A percentile compares a stretch with the other conserved stretches of the same genome.
These are phyloP conservation scores for Mucor circinelloides DNA, from an alignment of 371 early-diverging fungal genomes.

Conservation along the genomic window DNA sequence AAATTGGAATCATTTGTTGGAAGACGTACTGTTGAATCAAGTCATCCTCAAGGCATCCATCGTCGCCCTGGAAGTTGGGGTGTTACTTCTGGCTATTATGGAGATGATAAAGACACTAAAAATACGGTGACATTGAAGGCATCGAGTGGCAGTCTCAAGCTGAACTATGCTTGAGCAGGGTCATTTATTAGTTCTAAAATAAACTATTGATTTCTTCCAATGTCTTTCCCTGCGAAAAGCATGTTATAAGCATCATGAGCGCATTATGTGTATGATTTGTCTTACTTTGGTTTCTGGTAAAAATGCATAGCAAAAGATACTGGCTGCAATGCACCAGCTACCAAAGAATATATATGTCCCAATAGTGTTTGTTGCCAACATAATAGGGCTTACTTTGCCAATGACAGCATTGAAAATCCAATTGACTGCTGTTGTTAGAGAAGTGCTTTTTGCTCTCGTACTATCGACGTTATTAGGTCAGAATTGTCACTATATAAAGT, in stretches of 20 bases:
- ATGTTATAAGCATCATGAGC: not conserved
- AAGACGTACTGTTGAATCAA: constrained; percentile 2
- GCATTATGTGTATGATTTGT: not conserved
- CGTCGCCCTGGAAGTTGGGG: not conserved
- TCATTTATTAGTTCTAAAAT: constrained; percentile 6
- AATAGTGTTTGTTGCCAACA: constrained; percentile 32
- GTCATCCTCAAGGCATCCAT: constrained; percentile 6
- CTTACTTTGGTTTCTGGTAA: constrained; percentile 39
- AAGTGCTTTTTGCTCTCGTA: constrained; percentile 20
- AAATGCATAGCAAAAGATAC: constrained; percentile 22
- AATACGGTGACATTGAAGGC: constrained; percentile 1
- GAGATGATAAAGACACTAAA: not conserved
- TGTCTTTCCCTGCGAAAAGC: constrained; percentile 20
- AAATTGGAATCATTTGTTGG: not conserved
- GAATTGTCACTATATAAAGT: not conserved
- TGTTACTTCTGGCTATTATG: constrained; percentile 5
- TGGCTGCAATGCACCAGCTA: constrained; percentile 24
- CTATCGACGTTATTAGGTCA: not conserved
- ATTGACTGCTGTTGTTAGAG: constrained; percentile 53
- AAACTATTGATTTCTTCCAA: constrained; percentile 33
- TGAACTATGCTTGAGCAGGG: not conserved
- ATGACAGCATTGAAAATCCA: constrained; percentile 50
- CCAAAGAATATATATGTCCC: constrained; percentile 53
- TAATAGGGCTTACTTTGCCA: constrained; percentile 35
- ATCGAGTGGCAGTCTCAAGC: not conserved